Conservation (phyloP, 805 yeast species). For the Candida vaughaniae region DNA sequence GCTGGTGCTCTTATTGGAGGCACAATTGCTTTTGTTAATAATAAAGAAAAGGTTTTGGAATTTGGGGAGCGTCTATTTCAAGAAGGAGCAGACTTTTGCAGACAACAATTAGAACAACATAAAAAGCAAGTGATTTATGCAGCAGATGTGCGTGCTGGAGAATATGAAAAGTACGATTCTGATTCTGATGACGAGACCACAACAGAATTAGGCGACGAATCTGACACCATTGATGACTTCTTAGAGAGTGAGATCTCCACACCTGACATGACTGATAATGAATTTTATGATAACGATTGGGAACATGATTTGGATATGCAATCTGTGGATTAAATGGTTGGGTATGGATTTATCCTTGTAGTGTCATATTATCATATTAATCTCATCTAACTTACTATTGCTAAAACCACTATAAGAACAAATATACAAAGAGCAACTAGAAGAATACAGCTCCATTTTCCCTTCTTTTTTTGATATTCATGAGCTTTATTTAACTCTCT, state of each 20-base stretch:
- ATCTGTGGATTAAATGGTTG: conserved; percentile 5
- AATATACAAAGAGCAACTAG: conserved; percentile 59
- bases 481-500: conserved; percentile 73
- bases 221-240: too few relatives aligned
- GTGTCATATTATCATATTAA: background rate
- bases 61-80: conserved; percentile 27
- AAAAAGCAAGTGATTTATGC: conserved; percentile 9
- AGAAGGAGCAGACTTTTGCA: conserved; percentile 30
- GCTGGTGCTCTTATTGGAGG: conserved; percentile 36
- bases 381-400: conserved; percentile 43
- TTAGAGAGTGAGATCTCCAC: conserved; percentile 2
- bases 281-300: too few relatives aligned
- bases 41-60: conserved; percentile 29
- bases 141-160: conserved; percentile 9
- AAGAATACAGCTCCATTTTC: conserved; percentile 73
- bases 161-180: conserved; percentile 4
- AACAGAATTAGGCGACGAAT: conserved; percentile 2
- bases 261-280: conserved; percentile 9
- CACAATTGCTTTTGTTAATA: conserved; percentile 28
- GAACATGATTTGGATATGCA: conserved; percentile 12
- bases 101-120: conserved; percentile 10
- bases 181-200: conserved; percentile 5
- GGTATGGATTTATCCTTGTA: background rate
- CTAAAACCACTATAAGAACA: conserved; percentile 57
- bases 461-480: conserved; percentile 64